Base-by-base conservation (phyloP, 192 early-diverging fungal species). In the Funneliformis geosporum region DNA sequence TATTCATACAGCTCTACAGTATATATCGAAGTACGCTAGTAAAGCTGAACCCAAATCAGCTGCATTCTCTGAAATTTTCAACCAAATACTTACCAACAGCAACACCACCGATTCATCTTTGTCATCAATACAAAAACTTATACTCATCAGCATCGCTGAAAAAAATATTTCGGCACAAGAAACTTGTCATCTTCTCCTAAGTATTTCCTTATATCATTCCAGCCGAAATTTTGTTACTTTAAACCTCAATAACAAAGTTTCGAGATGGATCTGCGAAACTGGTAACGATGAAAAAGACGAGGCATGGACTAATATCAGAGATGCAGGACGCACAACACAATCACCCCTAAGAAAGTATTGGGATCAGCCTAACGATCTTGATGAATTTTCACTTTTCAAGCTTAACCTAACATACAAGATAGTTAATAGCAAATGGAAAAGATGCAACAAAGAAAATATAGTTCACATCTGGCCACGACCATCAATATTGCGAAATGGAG, bases 41-140 rank as follows among this genome's bases (percentile, higher is more conserved):
- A n/a, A n/a, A n/a, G n/a, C n/a, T n/a, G n/a, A n/a, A 42, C 38
- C 68, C 7, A 4, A 12, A 46, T 70, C 38, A 70, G 28, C 23
- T 7, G 38, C 68, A 16, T 70, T 70, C 38, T 42, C 68, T 4
- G 12, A 70, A 70, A 70, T 70, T 43, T 70, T n/a, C 40, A 70
- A 70, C 38, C 40, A 70, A 25, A 70, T 70, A 38, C 40, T 70
- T 40, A 11, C 3, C n/a, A 70, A 11, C 7, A 70, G 68, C 43
- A 11, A 42, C 14, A 4, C 1, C 4, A 16, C 27, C 38, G 68
- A 70, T 42, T 25, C 4, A 39, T 70, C 60, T 1, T 40, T 42
- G n/a, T n/a, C n/a, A n/a, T n/a, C n/a, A n/a, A n/a, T n/a, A n/a
- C n/a, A n/a, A n/a, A n/a, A n/a, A n/a, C n/a, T n/a, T n/a, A n/a